phyloP scores from a whole-genome alignment of 2,329 filamentous ascomycete species.

The Pseudogymnoascus verrucosus region DNA sequence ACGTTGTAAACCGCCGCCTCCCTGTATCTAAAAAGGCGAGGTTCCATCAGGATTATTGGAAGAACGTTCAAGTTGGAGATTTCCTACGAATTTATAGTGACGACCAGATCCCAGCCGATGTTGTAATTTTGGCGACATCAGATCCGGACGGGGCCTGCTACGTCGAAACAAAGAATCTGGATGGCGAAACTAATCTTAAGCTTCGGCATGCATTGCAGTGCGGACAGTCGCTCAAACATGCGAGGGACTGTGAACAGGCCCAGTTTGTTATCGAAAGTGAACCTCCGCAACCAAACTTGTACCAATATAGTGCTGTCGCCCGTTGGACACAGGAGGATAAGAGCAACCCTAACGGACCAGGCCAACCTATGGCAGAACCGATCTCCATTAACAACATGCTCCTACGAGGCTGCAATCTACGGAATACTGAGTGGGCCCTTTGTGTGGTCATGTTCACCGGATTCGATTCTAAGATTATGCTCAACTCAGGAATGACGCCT shows the following conservation, averaged over 20 bases:
- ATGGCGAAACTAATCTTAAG: slow-evolving; percentile 96
- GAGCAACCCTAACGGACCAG: slow-evolving; percentile 51
- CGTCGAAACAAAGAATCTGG: slow-evolving; percentile 95
- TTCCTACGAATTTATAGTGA: slow-evolving; percentile 95
- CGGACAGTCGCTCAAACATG: slow-evolving; percentile 74
- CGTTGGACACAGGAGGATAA: slow-evolving; percentile 72
- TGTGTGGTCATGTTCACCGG: slow-evolving; percentile 92
- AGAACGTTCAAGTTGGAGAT: slow-evolving; percentile 88
- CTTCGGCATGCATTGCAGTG: slow-evolving; percentile 86
- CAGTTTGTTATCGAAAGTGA: slow-evolving; percentile 89
- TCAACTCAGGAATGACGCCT: slow-evolving; percentile 92
- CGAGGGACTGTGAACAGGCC: slow-evolving; percentile 82
- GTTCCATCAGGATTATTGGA: slow-evolving; percentile 93
- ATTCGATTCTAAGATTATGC: slow-evolving; percentile 97
- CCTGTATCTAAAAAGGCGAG: slow-evolving; percentile 61
- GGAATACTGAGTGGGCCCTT: slow-evolving; percentile 94
- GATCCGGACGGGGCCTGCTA: slow-evolving; percentile 93
- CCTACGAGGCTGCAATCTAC: slow-evolving; percentile 83
- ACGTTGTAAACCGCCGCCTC: slow-evolving; percentile 65
- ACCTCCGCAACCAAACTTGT: slow-evolving; percentile 83
- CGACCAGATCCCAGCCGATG: slow-evolving; percentile 87
- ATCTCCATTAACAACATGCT: slow-evolving; percentile 93
- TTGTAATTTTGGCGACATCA: slow-evolving; percentile 87
- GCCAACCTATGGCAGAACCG: slow-evolving; percentile 78
- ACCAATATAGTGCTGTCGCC: slow-evolving; percentile 86